Evolutionary conservation across 768 basidiomycete species (phyloP), one percentile per base, ranked within the genome.

Genomic region (Phylloporus scabripes): DNA sequence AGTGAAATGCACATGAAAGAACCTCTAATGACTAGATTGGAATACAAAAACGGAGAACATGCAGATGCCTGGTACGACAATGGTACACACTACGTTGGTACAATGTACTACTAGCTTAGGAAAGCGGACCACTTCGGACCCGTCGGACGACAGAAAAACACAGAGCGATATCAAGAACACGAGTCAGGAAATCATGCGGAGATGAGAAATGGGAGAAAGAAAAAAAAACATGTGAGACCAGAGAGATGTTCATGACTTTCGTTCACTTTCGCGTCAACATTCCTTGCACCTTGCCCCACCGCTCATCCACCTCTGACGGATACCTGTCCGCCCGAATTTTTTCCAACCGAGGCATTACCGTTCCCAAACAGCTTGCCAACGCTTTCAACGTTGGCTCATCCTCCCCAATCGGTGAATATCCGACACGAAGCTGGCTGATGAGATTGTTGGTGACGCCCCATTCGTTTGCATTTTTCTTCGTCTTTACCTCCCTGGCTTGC

Each of bases 281-380:
- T 14, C 14, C 34, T 7, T 61, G 52, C 17, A 60, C 52, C 32
- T 12, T 42, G 7, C 4, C 18, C 59, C 59, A 60, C 28, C 47
- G 59, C 24, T 36, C 33, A 14, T 54, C 50, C 33, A 52, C 36
- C 11, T 55, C 62, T 4, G 26, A n/a, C 23, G 48, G 41, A 45
- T 54, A 54, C 38, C 17, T 54, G 7, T 55, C 54, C n/a, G 45
- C n/a, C 12, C 33, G 38, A 20, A 63, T 54, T 40, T 20, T 54
- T 40, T 58, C 60, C 34, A 63, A n/a, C 12, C 57, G 55, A 2
- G 62, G 62, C 55, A 63, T 64, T 29, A 59, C 36, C 21, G 47
- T 21, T 12, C 39, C 42, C 23, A 63, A 46, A 51, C 60, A 60
- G 29, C 29, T 45, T 23, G 60, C 52, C 11, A 63, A 34, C 0